Evolutionary conservation across 2,329 filamentous ascomycete species (phyloP), one percentile per base, ranked within the genome.

Genomic region (Fusarium globosum): DNA sequence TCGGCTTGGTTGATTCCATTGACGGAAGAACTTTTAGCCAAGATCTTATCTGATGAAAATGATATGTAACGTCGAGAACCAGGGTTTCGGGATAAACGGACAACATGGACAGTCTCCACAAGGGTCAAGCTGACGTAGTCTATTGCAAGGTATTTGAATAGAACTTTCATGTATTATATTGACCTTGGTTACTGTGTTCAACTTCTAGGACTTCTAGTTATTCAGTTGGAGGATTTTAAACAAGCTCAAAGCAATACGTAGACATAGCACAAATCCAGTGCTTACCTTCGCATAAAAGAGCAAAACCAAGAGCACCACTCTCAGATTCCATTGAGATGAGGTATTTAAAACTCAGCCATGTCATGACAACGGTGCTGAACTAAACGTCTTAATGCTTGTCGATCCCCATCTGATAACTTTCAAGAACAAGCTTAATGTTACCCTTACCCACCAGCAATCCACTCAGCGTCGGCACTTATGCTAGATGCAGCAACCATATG

Each of bases 371-470:
- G 16, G n/a, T 56, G 39, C 26, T 57, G 30, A 28, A 36, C 28
- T 33, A 42, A 43, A 49, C 14, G 33, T 52, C 51, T 23, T 39
- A 39, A 62, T 49, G 41, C 39, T 26, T 55, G 58, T 43, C 49
- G 65, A 74, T 74, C 61, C 49, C 42, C 72, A 58, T 60, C 49
- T 61, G 43, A 38, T 41, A 45, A 62, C 38, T 39, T 45, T 48
- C 36, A 35, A 55, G 30, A 68, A 68, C 65, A 68, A 68, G 48
- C 65, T 69, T 69, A 63, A 69, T 68, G 23, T n/a, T 52, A 69
- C 58, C 28, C 51, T 67, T 74, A 72, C 45, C 68, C 68, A 74
- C 71, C 26, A 16, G 28, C 49, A 51, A 60, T 43, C 72, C 71
- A 74, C 71, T 58, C 55, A 42, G 20, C 26, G 46, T 57, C 68